These are phyloP conservation scores for Prinsepia uniflora DNA, from an alignment of 306 rosid species.

Conservation along the genomic window DNA sequence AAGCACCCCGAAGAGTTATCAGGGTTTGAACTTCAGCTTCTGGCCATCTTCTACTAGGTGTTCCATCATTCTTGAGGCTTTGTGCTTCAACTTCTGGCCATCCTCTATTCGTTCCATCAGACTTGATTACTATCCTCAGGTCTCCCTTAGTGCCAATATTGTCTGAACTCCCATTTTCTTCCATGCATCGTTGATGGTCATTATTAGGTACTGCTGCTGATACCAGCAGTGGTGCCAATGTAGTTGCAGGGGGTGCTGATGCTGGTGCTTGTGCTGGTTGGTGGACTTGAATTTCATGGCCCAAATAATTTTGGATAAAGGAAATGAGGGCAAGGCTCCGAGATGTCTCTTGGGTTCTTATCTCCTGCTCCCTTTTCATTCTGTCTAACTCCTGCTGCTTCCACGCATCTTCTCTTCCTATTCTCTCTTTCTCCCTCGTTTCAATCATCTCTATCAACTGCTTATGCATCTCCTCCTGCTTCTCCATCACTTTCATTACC, in stretches of 20 bases:
- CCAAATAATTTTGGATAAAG: conserved; percentile 48
- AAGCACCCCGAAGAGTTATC: conserved; percentile 46
- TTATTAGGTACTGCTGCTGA: not conserved
- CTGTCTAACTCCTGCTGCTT: conserved; percentile 63
- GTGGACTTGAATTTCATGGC: conserved; percentile 47
- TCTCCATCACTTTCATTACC: conserved; percentile 64
- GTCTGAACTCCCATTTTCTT: conserved; percentile 35
- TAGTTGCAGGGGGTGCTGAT: not conserved
- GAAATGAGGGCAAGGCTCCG: conserved; percentile 65
- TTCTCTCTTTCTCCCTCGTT: conserved; percentile 65
- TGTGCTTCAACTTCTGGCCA: conserved; percentile 78
- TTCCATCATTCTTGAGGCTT: conserved; percentile 37
- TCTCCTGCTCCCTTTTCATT: conserved; percentile 51
- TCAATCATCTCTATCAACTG: conserved; percentile 65
- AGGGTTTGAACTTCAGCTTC: conserved; percentile 68
- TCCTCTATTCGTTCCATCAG: conserved; percentile 42
- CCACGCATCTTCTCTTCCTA: conserved; percentile 77
- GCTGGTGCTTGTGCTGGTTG: conserved; percentile 23
- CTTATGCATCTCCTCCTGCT: conserved; percentile 74
- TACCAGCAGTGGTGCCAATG: not conserved
- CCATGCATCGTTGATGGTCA: conserved; percentile 24
- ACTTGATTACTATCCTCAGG: not conserved
- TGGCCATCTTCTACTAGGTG: conserved; percentile 35
- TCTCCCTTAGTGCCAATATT: conserved; percentile 27
- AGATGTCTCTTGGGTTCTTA: conserved; percentile 60